These are phyloP conservation scores for Phytopythium boreale DNA, from an alignment of 352 stramenopile genomes.

Conservation along the genomic window DNA sequence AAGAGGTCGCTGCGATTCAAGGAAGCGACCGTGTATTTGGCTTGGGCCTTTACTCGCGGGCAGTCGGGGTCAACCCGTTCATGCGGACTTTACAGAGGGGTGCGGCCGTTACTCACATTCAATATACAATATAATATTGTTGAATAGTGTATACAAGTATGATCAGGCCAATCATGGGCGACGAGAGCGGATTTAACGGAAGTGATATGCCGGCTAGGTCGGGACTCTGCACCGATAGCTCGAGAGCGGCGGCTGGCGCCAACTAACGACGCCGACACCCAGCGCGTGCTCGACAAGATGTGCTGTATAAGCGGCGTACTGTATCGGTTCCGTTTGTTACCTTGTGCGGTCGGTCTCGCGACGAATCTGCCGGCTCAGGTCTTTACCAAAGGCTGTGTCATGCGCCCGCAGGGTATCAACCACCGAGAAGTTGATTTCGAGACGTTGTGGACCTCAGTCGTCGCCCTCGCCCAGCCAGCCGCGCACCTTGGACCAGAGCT, in stretches of 20 bases:
- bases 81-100: background rate
- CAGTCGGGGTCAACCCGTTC: background rate
- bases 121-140: background rate
- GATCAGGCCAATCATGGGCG: background rate
- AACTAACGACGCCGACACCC: background rate
- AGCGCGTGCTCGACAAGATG: background rate
- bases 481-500: constrained; percentile 59
- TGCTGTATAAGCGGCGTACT: background rate
- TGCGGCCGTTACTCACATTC: background rate
- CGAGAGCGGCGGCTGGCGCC: background rate
- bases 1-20: background rate
- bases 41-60: background rate
- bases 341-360: background rate
- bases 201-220: background rate
- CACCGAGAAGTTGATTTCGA: background rate
- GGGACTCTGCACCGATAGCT: constrained; percentile 1
- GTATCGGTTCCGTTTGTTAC: background rate
- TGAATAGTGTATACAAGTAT: background rate
- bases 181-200: background rate
- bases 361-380: background rate
- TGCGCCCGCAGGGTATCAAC: background rate
- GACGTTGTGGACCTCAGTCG: background rate
- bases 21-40: background rate
- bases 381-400: background rate
- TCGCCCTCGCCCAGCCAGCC: constrained; percentile 49